A percentile compares a stretch with the other conserved stretches of the same genome.
Conservation (phyloP, 2,329 filamentous ascomycete species). For the Alternaria burnsii region DNA sequence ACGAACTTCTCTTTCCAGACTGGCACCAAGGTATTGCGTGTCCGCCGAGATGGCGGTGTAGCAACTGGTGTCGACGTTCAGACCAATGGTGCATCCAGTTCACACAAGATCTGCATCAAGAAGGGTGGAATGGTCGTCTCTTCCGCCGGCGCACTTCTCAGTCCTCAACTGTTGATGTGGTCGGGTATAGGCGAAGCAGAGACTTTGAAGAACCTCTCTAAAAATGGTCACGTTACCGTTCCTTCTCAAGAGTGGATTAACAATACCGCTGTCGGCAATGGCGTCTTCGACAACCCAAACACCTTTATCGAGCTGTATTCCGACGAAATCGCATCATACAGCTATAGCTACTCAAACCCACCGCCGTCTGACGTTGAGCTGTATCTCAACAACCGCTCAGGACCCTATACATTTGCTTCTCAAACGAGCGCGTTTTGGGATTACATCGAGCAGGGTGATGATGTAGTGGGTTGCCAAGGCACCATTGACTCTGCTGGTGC, state of each 20-base stretch:
- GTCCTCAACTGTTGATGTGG: conserved; percentile 52
- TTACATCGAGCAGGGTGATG: conserved; percentile 55
- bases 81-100: conserved; percentile 42
- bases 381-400: conserved; percentile 60
- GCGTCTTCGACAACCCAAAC: conserved; percentile 66
- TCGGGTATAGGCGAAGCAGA: conserved; percentile 49
- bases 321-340: conserved; percentile 58
- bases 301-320: conserved; percentile 61
- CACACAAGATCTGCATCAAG: conserved; percentile 39
- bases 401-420: conserved; percentile 63
- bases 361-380: conserved; percentile 53
- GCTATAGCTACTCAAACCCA: conserved; percentile 58
- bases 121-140: conserved; percentile 41
- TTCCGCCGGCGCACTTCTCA: conserved; percentile 46
- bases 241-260: conserved; percentile 58
- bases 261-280: conserved; percentile 59
- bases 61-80: conserved; percentile 56
- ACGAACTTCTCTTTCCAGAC: conserved; percentile 51
- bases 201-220: conserved; percentile 42
- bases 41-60: conserved; percentile 52
- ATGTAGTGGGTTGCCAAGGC: conserved; percentile 60
- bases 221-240: conserved; percentile 48
- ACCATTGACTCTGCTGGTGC: conserved; percentile 62
- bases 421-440: conserved; percentile 65
- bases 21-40: conserved; percentile 55